Percentiles rank a stretch among this genome's conserved stretches.
These are phyloP conservation scores for Xerocomellus intermedius DNA, from an alignment of 768 basidiomycete genomes.

Conservation along the genomic window DNA sequence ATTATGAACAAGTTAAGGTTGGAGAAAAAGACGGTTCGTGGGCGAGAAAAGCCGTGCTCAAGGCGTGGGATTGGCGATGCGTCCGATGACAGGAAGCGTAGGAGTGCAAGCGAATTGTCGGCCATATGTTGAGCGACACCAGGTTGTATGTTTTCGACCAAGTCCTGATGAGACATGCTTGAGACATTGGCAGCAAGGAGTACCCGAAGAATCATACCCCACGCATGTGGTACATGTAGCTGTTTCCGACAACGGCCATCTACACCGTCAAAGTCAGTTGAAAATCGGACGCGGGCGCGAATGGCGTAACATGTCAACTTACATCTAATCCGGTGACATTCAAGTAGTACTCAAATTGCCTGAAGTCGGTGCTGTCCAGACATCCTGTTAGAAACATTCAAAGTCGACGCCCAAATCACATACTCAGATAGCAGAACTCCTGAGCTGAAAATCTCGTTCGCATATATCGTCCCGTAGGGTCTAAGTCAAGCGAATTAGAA, in stretches of 20 bases:
- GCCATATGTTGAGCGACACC: constrained; percentile 92
- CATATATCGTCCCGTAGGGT: constrained; percentile 86
- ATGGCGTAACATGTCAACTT: constrained; percentile 25
- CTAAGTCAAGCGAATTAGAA: constrained; percentile 32
- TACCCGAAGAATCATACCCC: constrained; percentile 48
- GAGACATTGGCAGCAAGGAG: not conserved
- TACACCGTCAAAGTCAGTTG: constrained; percentile 28
- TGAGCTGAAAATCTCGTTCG: constrained; percentile 90
- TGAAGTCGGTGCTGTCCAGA: constrained; percentile 79
- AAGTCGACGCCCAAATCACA: constrained; percentile 11
- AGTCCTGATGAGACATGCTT: constrained; percentile 41
- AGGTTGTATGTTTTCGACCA: constrained; percentile 78
- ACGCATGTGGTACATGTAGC: constrained; percentile 92
- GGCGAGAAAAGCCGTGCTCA: constrained; percentile 46
- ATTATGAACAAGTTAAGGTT: constrained; percentile 66
- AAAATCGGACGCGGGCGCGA: not conserved
- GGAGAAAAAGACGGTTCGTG: constrained; percentile 76
- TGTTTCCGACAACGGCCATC: constrained; percentile 91
- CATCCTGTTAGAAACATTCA: constrained; percentile 11
- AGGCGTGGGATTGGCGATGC: constrained; percentile 69
- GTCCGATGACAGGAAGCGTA: constrained; percentile 68
- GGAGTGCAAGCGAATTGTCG: constrained; percentile 78
- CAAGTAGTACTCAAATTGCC: constrained; percentile 88
- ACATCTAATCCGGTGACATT: constrained; percentile 92
- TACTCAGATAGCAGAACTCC: constrained; percentile 90